Base-by-base conservation (phyloP, 2,329 filamentous ascomycete genomes). In the Orbilia quercus region DNA sequence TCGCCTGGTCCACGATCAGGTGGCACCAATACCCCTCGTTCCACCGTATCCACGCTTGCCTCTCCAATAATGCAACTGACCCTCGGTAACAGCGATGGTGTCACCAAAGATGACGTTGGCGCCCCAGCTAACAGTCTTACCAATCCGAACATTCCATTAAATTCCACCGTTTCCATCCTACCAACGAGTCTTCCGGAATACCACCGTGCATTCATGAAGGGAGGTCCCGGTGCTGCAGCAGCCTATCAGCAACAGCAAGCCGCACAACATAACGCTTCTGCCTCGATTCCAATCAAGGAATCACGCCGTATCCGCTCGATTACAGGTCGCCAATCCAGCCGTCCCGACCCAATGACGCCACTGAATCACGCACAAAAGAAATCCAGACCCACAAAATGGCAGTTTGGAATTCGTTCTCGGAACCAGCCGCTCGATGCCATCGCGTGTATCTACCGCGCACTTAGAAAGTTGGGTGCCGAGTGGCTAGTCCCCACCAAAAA, bases 341-440 rank as follows among this genome's bases (percentile, higher is more conserved):
- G 73, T 20, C 69, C 74, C 2, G 74, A 74, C 25, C 74, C 71
- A 1, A 73, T 74, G 51, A 75, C 71, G 20, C 74, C 74, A 0
- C 45, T 75, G 7, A 63, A 47, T 7, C 18, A 63, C 20, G 42
- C 70, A 7, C 48, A 67, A 22, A 48, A 57, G 18, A 74, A 74
- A 45, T 74, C 2, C 92, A 91, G 82, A 79, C 90, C 90, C 0
- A 91, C 93, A 14, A 91, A 94, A 76, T 99, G 95, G 95, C 95
- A 99, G 80, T 99, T 99, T 79, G 95, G 95, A 65, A 99, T 99
- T 74, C 88, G 95, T 38, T 96, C 92, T 48, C 88, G 95, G 53
- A 99, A 98, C 79, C 90, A 92, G 64, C 95, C 95, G 0, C 92
- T 93, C 78, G 95, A 99, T 80, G 95, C 95, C 0, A 90, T 99